Evolutionary conservation across 1,284 basidiomycete genomes (phyloP).

Genomic region (Mycena sp.): DNA sequence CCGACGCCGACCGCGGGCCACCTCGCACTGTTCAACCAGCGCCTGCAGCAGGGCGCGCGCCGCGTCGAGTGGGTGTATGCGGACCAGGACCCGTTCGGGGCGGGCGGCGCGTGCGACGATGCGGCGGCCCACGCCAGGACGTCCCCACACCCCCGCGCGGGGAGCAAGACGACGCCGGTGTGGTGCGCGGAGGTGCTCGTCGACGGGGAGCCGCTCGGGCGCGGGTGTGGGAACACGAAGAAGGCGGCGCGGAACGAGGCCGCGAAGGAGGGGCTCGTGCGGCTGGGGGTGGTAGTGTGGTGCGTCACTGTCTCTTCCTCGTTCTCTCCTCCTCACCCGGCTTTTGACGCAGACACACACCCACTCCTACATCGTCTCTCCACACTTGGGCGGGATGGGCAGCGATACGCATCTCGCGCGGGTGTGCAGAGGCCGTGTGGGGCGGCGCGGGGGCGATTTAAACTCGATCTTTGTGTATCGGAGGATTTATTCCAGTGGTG

Average conservation of each 20-base stretch:
- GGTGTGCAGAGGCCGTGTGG: slow-evolving; percentile 64
- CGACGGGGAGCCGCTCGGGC: slow-evolving; percentile 63
- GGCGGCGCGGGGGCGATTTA: too few species aligned
- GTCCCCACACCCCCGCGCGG: slow-evolving; percentile 12
- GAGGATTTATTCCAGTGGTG: neutral
- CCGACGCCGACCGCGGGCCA: slow-evolving; percentile 44
- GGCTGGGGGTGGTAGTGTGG: slow-evolving; percentile 41
- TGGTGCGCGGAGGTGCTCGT: slow-evolving; percentile 74
- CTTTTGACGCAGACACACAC: neutral
- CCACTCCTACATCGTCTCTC: slow-evolving; percentile 56
- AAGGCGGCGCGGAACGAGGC: slow-evolving; percentile 79
- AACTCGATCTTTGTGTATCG: too few species aligned
- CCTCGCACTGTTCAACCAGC: slow-evolving; percentile 78
- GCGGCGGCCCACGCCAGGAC: neutral
- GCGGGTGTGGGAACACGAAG: slow-evolving; percentile 75
- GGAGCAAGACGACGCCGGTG: slow-evolving; percentile 67
- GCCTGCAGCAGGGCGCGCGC: slow-evolving; percentile 61
- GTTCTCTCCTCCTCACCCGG: slow-evolving; percentile 7
- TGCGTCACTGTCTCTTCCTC: slow-evolving; percentile 34
- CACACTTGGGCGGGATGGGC: slow-evolving; percentile 61
- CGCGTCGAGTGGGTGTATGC: slow-evolving; percentile 68
- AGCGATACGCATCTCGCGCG: slow-evolving; percentile 48
- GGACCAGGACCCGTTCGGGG: neutral
- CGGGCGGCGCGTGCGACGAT: slow-evolving; percentile 10
- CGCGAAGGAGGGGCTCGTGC: slow-evolving; percentile 62